A percentile compares a stretch with the other conserved stretches of the same genome.
Conservation (phyloP, 768 basidiomycete species). For the Suillus americanus region DNA sequence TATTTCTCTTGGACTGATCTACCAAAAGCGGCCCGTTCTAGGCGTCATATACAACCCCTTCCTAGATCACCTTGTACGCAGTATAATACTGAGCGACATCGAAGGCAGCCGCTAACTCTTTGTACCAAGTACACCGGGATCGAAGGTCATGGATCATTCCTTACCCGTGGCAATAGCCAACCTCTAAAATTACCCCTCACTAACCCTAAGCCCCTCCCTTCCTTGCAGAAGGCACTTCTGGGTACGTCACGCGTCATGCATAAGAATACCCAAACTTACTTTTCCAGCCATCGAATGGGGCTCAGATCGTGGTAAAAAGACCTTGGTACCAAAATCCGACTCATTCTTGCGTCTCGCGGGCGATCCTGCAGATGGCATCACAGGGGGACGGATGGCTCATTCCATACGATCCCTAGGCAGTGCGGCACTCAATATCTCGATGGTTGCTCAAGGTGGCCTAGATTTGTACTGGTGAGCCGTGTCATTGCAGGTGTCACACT, state of each 20-base stretch:
- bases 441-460: conserved; percentile 86
- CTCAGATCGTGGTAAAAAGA: conserved; percentile 60
- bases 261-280: conserved; percentile 10
- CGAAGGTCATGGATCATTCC: conserved; percentile 76
- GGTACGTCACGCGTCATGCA: conserved; percentile 37
- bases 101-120: not conserved
- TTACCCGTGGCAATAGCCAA: conserved; percentile 49
- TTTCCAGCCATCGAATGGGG: conserved; percentile 82
- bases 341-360: conserved; percentile 79
- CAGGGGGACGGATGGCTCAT: conserved; percentile 82
- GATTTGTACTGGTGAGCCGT: conserved; percentile 80
- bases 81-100: not conserved
- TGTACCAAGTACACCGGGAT: conserved; percentile 67
- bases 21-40: conserved; percentile 76
- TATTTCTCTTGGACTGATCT: conserved; percentile 89
- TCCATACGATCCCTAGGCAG: conserved; percentile 82
- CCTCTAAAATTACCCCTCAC: conserved; percentile 66
- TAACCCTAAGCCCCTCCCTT: conserved; percentile 59
- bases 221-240: conserved; percentile 70
- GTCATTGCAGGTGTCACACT: not conserved
- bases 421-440: conserved; percentile 77
- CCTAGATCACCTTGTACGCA: conserved; percentile 72
- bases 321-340: conserved; percentile 56
- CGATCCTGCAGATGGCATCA: conserved; percentile 54
- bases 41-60: conserved; percentile 96